phyloP scores from a whole-genome alignment of 768 basidiomycete species.

The Tulasnella sp. region DNA sequence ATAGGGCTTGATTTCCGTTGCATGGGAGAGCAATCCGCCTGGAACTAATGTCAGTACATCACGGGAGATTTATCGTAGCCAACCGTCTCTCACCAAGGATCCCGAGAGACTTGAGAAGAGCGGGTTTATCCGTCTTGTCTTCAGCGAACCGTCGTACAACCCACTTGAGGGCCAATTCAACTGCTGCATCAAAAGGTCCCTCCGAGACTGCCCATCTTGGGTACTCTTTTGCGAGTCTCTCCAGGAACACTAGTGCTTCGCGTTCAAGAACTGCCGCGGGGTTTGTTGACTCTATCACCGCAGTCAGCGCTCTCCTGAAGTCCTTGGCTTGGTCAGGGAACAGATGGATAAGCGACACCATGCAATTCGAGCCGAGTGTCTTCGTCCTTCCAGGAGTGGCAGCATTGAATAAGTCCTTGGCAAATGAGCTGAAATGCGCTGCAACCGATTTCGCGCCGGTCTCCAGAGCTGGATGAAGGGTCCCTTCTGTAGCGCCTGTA shows the following conservation, averaged over 20 bases:
- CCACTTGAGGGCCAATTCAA: slow-evolving; percentile 51
- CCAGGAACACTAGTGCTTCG: neutral
- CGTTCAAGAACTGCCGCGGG: neutral
- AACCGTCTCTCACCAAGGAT: slow-evolving; percentile 30
- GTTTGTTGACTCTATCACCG: neutral
- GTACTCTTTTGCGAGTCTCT: neutral
- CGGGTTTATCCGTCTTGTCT: slow-evolving; percentile 34
- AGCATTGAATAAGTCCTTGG: neutral
- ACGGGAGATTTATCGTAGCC: neutral
- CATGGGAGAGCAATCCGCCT: slow-evolving; percentile 24
- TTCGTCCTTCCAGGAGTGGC: neutral
- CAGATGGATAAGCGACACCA: slow-evolving; percentile 11
- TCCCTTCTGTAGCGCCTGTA: neutral
- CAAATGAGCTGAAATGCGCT: neutral
- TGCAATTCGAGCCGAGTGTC: neutral
- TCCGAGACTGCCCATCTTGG: neutral
- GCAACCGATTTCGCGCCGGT: neutral
- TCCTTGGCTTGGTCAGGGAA: neutral
- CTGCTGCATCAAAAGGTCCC: slow-evolving; percentile 3
- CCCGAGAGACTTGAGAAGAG: slow-evolving; percentile 25
- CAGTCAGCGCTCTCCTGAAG: neutral
- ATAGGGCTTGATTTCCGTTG: slow-evolving; percentile 48
- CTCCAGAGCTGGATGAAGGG: neutral
- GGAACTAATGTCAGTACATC: slow-evolving; percentile 9
- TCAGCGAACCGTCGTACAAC: slow-evolving; percentile 48